These are phyloP conservation scores for Echria macrotheca DNA, from an alignment of 495 filamentous ascomycete genomes.

Conservation along the genomic window DNA sequence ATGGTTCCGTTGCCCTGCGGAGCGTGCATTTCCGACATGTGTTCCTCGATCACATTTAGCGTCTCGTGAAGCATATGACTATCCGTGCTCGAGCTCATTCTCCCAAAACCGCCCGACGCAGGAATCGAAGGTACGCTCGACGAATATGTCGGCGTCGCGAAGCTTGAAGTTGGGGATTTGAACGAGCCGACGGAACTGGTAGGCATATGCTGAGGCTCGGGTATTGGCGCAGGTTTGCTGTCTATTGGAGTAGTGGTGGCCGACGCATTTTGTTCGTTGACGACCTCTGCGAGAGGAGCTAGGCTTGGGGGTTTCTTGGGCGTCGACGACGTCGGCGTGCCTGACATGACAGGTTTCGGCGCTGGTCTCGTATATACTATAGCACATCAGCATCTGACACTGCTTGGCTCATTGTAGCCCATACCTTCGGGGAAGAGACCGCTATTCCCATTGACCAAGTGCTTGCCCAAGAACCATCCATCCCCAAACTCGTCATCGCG, in stretches of 20 bases:
- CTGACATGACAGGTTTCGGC: conserved; percentile 32
- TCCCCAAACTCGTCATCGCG: conserved; percentile 96
- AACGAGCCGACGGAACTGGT: conserved; percentile 34
- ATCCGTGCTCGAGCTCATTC: conserved; percentile 39
- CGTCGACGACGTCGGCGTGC: conserved; percentile 16
- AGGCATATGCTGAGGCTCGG: conserved; percentile 34
- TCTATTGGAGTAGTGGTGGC: conserved; percentile 32
- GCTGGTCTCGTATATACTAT: conserved; percentile 51
- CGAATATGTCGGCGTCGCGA: conserved; percentile 16
- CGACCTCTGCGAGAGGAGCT: conserved; percentile 27
- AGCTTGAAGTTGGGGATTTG: conserved; percentile 23
- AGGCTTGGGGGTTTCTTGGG: conserved; percentile 23
- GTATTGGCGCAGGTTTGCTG: conserved; percentile 34
- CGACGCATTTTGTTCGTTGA: conserved; percentile 21
- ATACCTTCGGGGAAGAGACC: conserved; percentile 89
- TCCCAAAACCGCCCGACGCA: conserved; percentile 19
- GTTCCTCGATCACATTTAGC: conserved; percentile 94
- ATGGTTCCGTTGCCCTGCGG: conserved; percentile 47
- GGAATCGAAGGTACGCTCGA: conserved; percentile 18
- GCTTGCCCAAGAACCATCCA: conserved; percentile 92
- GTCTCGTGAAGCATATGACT: conserved; percentile 96
- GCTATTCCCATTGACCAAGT: conserved; percentile 64
- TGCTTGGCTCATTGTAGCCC: conserved; percentile 13
- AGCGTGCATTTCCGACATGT: conserved; percentile 88
- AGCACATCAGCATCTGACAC: conserved; percentile 12